Conservation (phyloP, 1,139 yeast species). For the Lodderomyces oxycetoniae region DNA sequence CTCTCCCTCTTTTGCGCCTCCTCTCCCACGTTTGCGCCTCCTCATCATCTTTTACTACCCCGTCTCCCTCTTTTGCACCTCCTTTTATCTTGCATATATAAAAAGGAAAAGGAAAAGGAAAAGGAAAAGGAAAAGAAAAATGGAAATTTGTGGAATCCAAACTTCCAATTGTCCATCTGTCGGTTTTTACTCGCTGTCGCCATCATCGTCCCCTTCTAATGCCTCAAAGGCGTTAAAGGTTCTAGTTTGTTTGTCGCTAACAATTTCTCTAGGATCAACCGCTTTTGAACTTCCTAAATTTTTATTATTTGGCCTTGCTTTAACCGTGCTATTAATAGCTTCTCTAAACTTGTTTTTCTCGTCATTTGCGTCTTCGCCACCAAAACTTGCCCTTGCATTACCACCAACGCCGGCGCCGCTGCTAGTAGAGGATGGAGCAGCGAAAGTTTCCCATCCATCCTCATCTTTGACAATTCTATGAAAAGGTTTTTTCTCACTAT, state of each 20-base stretch:
- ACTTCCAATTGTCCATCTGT: too few species aligned
- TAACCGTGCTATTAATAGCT: constrained; percentile 20
- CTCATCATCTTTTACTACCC: too few species aligned
- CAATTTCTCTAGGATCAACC: constrained; percentile 65
- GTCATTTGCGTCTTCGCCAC: constrained; percentile 32
- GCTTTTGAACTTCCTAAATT: constrained; percentile 72
- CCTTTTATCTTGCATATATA: too few species aligned
- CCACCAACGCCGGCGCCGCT: constrained; percentile 4
- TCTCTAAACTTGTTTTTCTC: constrained; percentile 42
- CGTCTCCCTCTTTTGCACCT: too few species aligned
- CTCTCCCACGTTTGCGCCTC: too few species aligned
- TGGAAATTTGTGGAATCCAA: too few species aligned
- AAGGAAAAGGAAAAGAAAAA: too few species aligned
- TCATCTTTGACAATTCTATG: constrained; percentile 55
- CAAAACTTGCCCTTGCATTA: constrained; percentile 31
- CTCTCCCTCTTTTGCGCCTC: constrained; percentile 1
- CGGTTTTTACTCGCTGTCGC: constrained; percentile 12
- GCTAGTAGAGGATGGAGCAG: too few species aligned
- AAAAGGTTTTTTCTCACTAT: constrained; percentile 36
- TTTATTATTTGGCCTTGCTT: constrained; percentile 66
- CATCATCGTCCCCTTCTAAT: constrained; percentile 54
- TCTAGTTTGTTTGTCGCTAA: constrained; percentile 60
- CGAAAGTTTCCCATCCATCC: constrained; percentile 76
- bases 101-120: too few species aligned
- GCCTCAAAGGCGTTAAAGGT: constrained; percentile 79